Evolutionary conservation across 2,329 filamentous ascomycete species (phyloP), one percentile per base, ranked within the genome.

Genomic region (Penicillium freii): DNA sequence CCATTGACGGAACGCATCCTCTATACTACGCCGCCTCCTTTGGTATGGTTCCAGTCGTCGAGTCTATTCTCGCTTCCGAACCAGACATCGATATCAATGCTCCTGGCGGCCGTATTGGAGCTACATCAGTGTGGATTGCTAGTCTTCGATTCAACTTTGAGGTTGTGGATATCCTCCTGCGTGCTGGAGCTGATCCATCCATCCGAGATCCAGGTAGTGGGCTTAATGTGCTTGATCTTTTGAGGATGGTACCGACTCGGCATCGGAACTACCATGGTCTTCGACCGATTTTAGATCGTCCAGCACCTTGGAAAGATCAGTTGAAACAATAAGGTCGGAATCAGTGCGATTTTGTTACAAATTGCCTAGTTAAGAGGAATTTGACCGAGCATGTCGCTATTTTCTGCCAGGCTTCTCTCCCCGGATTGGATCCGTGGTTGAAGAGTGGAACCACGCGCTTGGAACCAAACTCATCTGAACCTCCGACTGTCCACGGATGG

Each of bases 1-100:
- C 39, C 23, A 62, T 66, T 25, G 54, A 63, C 21, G 50, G 21
- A 5, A 65, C 63, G 1, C 57, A 66, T 13, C 63, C 63, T 3
- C 48, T 66, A 5, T 66, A 66, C 46, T 66, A 65, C 29, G 63
- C 63, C 1, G 57, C 58, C 19, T 66, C 63, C 1, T 66, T 63
- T 48, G 63, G 63, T 0, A 62, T 66, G 62, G 21, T 46, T 15
- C 51, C 57, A 29, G 62, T 66, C 9, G 53, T 66, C 27, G 48
- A 60, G 23, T 51, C 56, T 25, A 59, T 66, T 31, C 51, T 65
- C 6, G 50, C 36, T 10, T 57, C 61, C 10, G 61, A 65, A 27
- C 51, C 58, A 6, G 43, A 56, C 29, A 21, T 66, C n/a, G 49
- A 66, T 27, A 40, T 66, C 15, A 59, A 66, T 59, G 60, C 60